phyloP scores from a whole-genome alignment of 306 rosid species.

The Cyamopsis tetragonoloba region DNA sequence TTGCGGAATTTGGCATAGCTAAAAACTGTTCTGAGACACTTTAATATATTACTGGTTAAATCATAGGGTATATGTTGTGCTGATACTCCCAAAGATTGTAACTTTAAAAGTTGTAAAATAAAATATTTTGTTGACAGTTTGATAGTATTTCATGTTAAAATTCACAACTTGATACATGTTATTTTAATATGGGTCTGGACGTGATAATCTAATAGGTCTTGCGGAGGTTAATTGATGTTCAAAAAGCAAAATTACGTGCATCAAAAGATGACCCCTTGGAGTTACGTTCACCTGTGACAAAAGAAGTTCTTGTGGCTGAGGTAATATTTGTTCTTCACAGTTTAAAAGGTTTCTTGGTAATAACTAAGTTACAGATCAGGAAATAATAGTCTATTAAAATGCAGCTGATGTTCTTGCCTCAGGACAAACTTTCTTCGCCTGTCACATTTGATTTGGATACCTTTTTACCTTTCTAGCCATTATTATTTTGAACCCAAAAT shows the following conservation, averaged over 20 bases:
- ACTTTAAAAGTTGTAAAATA: background rate
- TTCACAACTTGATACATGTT: background rate
- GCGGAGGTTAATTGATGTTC: conserved; percentile 59
- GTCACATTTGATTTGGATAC: background rate
- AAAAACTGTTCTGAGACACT: background rate
- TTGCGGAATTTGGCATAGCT: background rate
- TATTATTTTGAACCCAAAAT: background rate
- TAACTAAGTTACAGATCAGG: background rate
- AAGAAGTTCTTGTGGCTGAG: conserved; percentile 71
- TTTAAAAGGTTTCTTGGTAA: conserved; percentile 2
- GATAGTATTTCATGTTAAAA: conserved; percentile 17
- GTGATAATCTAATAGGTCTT: conserved; percentile 50
- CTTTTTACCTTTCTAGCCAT: background rate
- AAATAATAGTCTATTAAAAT: background rate
- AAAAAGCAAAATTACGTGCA: conserved; percentile 44
- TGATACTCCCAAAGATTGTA: background rate
- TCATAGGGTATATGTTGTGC: background rate
- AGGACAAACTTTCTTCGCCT: conserved; percentile 1
- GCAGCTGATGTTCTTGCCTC: background rate
- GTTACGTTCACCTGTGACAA: conserved; percentile 54
- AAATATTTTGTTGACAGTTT: conserved; percentile 7
- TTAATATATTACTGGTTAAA: background rate
- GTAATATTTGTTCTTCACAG: conserved; percentile 36
- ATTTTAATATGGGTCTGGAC: conserved; percentile 5
- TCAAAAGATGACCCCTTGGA: conserved; percentile 81